A percentile compares a stretch with the other conserved stretches of the same genome.
phyloP scores from a whole-genome alignment of 805 yeast genomes.

The Metschnikowia borealis region DNA sequence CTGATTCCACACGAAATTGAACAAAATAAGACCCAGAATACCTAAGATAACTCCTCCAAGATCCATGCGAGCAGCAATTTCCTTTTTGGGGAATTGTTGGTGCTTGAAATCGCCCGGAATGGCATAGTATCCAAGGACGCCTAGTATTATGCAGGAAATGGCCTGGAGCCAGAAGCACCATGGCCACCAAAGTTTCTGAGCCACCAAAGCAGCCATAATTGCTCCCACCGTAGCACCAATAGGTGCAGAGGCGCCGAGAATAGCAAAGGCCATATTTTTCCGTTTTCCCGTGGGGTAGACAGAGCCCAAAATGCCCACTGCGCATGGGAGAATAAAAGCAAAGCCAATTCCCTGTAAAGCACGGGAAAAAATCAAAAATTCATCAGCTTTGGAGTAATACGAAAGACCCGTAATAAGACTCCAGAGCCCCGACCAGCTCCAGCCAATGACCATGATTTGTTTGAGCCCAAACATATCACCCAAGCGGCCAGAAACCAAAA shows the following conservation, averaged over 20 bases:
- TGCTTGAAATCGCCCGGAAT: conserved; percentile 31
- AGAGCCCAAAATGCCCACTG: conserved; percentile 51
- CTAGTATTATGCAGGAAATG: conserved; percentile 34
- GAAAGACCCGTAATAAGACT: conserved; percentile 58
- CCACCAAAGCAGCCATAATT: conserved; percentile 46
- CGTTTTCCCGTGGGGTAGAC: conserved; percentile 41
- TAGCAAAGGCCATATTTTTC: conserved; percentile 52
- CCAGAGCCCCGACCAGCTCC: conserved; percentile 54
- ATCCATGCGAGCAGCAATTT: conserved; percentile 17
- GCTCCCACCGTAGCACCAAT: conserved; percentile 57
- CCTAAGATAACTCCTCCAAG: conserved; percentile 51
- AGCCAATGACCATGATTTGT: conserved; percentile 50
- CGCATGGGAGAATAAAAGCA: conserved; percentile 57
- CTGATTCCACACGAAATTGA: conserved; percentile 72
- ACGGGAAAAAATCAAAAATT: conserved; percentile 50
- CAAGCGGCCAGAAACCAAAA: conserved; percentile 60
- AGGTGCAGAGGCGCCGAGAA: conserved; percentile 60
- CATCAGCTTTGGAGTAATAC: conserved; percentile 43
- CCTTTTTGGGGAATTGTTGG: conserved; percentile 12
- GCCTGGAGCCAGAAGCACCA: conserved; percentile 54
- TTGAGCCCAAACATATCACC: conserved; percentile 73
- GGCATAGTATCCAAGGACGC: conserved; percentile 28
- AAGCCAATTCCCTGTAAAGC: conserved; percentile 66
- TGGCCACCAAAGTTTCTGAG: conserved; percentile 52
- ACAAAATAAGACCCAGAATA: conserved; percentile 53